Conservation (phyloP, 345 rosid genomes). For the Draba incana region DNA sequence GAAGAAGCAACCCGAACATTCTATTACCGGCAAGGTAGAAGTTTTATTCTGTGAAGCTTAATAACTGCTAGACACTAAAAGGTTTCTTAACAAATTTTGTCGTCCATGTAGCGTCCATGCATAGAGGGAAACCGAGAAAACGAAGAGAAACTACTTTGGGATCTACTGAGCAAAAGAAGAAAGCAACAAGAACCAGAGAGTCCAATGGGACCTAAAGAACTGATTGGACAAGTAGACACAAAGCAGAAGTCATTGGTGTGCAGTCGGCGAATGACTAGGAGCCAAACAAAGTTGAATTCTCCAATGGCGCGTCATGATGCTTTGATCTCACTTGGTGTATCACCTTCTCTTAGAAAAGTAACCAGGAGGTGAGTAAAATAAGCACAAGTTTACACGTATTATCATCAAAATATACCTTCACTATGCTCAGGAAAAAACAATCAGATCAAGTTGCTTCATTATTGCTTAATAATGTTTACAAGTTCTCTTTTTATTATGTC, state of each 20-base stretch:
- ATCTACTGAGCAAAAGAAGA: slow-evolving; percentile 51
- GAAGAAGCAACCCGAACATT: slow-evolving; percentile 24
- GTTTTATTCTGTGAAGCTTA: slow-evolving; percentile 2
- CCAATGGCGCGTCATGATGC: slow-evolving; percentile 26
- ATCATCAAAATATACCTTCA: neutral
- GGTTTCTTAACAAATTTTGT: slow-evolving; percentile 14
- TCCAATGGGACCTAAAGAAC: slow-evolving; percentile 54
- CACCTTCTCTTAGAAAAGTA: slow-evolving; percentile 45
- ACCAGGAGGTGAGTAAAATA: slow-evolving; percentile 34
- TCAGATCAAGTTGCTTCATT: slow-evolving; percentile 15
- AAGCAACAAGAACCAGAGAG: slow-evolving; percentile 47
- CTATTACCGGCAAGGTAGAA: slow-evolving; percentile 30
- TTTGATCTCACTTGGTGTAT: slow-evolving; percentile 49
- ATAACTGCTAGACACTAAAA: slow-evolving; percentile 2
- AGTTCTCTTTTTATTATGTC: neutral
- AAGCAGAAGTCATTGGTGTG: slow-evolving; percentile 22
- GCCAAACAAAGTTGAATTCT: slow-evolving; percentile 33
- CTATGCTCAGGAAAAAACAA: slow-evolving; percentile 13
- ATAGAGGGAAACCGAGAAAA: slow-evolving; percentile 41
- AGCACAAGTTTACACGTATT: neutral
- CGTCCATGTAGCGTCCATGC: slow-evolving; percentile 44
- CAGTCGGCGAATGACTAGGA: slow-evolving; percentile 33
- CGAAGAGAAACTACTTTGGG: slow-evolving; percentile 53
- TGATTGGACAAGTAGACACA: slow-evolving; percentile 31
- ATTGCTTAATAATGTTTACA: neutral